phyloP scores from a whole-genome alignment of 2,329 filamentous ascomycete genomes.

The Gaeumannomyces tritici region DNA sequence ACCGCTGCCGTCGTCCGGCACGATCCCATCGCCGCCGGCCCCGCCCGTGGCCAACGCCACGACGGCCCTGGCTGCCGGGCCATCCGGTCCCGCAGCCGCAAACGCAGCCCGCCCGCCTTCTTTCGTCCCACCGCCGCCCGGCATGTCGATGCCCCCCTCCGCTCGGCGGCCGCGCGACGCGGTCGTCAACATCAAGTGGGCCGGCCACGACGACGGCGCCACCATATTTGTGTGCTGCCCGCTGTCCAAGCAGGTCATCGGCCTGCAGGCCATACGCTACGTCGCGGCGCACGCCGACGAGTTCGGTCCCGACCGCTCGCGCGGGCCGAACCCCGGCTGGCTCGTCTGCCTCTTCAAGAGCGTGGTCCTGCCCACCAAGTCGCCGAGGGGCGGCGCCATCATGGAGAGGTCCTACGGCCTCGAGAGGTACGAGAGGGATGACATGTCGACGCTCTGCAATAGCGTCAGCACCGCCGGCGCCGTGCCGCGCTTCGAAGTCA shows the following conservation, averaged over 20 bases:
- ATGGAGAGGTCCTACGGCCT: constrained; percentile 16
- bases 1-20: background rate
- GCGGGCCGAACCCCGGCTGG: no score
- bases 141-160: background rate
- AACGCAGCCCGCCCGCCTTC: background rate
- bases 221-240: constrained; percentile 8
- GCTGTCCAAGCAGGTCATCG: constrained; percentile 5
- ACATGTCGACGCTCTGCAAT: constrained; percentile 17
- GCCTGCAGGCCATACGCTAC: constrained; percentile 22
- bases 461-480: constrained; percentile 6
- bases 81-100: background rate
- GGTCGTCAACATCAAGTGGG: constrained; percentile 12
- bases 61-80: background rate
- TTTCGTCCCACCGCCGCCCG: no score
- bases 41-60: background rate
- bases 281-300: constrained; percentile 6
- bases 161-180: no score
- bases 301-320: constrained; percentile 4
- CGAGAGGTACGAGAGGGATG: constrained; percentile 17
- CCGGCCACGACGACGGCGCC: constrained; percentile 7
- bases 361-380: background rate
- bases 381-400: background rate
- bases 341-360: background rate
- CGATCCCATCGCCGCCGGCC: background rate
- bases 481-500: constrained; percentile 17